These are phyloP conservation scores for Solanum commersonii DNA, from an alignment of 257 asterid species.

Conservation along the genomic window DNA sequence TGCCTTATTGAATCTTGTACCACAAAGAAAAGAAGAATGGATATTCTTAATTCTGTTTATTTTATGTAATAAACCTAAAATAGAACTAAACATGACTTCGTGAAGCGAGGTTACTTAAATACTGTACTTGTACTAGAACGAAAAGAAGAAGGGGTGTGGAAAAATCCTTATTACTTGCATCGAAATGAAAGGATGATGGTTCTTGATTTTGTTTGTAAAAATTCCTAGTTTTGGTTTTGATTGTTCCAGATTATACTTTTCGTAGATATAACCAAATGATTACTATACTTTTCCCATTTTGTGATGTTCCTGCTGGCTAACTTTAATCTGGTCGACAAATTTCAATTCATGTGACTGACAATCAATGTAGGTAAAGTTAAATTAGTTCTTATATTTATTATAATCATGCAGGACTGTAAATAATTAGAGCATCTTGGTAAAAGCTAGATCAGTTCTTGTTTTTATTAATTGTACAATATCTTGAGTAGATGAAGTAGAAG, in stretches of 20 bases:
- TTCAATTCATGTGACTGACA: not conserved
- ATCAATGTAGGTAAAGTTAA: not conserved
- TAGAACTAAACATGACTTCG: not conserved
- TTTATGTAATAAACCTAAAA: too few relatives aligned
- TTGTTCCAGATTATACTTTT: not conserved
- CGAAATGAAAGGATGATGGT: not conserved
- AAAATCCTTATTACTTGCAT: not conserved
- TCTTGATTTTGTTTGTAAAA: not conserved
- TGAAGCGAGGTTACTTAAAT: not conserved
- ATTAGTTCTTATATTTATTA: not conserved
- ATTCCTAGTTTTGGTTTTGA: not conserved
- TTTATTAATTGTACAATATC: not conserved
- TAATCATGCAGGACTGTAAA: not conserved
- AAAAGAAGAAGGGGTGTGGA: not conserved
- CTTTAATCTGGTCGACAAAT: not conserved
- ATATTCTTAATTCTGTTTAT: not conserved
- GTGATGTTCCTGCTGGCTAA: not conserved
- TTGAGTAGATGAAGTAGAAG: not conserved
- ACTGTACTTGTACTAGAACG: not conserved
- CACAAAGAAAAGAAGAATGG: not conserved
- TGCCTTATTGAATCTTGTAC: not conserved
- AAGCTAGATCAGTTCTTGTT: not conserved
- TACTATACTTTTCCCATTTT: not conserved
- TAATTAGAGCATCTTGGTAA: not conserved
- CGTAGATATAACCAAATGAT: not conserved